Evolutionary conservation across 768 basidiomycete species (phyloP).

Genomic region (Termitomyces sp.): DNA sequence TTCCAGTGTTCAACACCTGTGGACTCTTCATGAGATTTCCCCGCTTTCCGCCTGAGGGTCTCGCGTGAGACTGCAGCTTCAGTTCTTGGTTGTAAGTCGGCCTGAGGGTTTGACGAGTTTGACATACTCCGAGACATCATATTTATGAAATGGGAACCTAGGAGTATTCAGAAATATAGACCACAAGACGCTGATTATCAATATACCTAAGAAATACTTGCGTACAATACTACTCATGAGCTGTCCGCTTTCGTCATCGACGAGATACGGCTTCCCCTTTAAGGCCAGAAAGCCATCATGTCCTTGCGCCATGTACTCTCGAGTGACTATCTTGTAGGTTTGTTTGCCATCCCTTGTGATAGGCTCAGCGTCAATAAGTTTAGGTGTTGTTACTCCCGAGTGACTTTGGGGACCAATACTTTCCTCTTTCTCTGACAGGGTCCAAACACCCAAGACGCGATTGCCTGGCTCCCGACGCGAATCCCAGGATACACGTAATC

Average conservation of each 20-base stretch:
- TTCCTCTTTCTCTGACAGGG: slow-evolving; percentile 36
- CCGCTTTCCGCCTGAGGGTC: slow-evolving; percentile 28
- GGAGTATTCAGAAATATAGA: not conserved
- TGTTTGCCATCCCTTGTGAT: slow-evolving; percentile 49
- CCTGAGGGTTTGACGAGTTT: slow-evolving; percentile 14
- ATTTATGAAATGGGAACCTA: slow-evolving; percentile 74
- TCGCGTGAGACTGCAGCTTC: slow-evolving; percentile 41
- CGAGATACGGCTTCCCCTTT: slow-evolving; percentile 57
- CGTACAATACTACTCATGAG: slow-evolving; percentile 76
- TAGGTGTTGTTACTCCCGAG: slow-evolving; percentile 19
- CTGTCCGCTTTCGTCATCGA: slow-evolving; percentile 81
- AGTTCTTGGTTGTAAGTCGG: slow-evolving; percentile 37
- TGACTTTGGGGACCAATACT: slow-evolving; percentile 16
- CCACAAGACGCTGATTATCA: not conserved
- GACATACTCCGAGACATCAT: slow-evolving; percentile 40
- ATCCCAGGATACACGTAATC: slow-evolving; percentile 84
- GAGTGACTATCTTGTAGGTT: slow-evolving; percentile 77
- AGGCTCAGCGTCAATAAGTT: slow-evolving; percentile 41
- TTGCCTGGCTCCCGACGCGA: slow-evolving; percentile 64
- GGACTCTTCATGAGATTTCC: slow-evolving; percentile 11
- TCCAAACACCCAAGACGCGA: slow-evolving; percentile 70
- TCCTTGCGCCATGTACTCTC: slow-evolving; percentile 80
- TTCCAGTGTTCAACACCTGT: slow-evolving; percentile 40
- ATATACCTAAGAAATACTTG: slow-evolving; percentile 74
- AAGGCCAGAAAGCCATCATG: slow-evolving; percentile 79